Percentiles rank a stretch among this genome's conserved stretches.
Conservation (phyloP, 73 alveolate species). For the Paramecium sonneborni region DNA sequence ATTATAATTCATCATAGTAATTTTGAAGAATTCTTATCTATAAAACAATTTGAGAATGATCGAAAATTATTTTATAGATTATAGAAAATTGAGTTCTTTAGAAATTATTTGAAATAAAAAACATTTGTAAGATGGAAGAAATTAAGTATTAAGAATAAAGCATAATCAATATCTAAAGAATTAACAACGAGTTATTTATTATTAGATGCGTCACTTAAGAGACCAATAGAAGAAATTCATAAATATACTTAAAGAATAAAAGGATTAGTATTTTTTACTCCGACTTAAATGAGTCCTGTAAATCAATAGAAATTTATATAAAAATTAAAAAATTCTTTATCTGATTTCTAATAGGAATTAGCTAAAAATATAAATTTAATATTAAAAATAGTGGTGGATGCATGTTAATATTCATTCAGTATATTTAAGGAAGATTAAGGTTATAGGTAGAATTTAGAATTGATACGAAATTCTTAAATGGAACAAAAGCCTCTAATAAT, state of each 20-base stretch:
- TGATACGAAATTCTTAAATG: not conserved
- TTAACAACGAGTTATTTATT: not conserved
- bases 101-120: not conserved
- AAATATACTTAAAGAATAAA: not conserved
- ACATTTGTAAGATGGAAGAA: not conserved
- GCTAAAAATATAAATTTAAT: not conserved
- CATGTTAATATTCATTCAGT: not conserved
- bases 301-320: not conserved
- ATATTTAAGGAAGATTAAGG: not conserved
- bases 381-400: not conserved
- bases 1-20: not conserved
- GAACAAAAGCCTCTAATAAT: not conserved
- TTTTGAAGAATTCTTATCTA: not conserved
- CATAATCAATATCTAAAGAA: not conserved
- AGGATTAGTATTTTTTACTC: not conserved
- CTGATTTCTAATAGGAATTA: not conserved
- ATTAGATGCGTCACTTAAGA: not conserved
- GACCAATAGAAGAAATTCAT: not conserved
- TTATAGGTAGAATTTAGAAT: not conserved
- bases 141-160: not conserved
- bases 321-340: not conserved
- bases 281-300: not conserved
- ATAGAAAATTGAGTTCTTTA: not conserved
- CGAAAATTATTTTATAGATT: not conserved
- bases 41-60: not conserved